These are phyloP conservation scores for Crithidia mellificae DNA, from an alignment of 208 protist species.

Conservation along the genomic window DNA sequence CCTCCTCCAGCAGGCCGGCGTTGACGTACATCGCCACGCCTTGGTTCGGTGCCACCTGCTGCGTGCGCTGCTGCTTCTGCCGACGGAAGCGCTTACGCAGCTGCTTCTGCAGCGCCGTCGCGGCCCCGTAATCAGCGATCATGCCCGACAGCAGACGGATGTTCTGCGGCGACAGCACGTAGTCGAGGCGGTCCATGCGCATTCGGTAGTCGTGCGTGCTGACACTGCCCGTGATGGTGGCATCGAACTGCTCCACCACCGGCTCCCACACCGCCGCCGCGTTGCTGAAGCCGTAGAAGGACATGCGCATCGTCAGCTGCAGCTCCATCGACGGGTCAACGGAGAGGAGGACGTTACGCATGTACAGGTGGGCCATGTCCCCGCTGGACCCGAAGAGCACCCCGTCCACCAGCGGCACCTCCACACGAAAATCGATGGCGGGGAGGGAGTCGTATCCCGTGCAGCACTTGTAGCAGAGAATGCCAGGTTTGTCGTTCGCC, in stretches of 20 bases:
- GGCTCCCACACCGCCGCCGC: constrained; percentile 82
- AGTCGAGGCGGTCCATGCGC: constrained; percentile 64
- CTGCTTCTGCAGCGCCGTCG: constrained; percentile 55
- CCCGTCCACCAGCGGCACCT: constrained; percentile 68
- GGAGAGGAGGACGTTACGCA: constrained; percentile 42
- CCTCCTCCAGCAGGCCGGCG: constrained; percentile 27
- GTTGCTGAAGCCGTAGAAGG: constrained; percentile 75
- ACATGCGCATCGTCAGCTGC: constrained; percentile 44
- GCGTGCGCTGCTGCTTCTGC: constrained; percentile 34
- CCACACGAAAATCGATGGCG: constrained; percentile 59
- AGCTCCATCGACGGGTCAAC: constrained; percentile 59
- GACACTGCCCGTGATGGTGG: constrained; percentile 46
- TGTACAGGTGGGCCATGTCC: constrained; percentile 58
- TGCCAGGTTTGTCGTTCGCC: constrained; percentile 35
- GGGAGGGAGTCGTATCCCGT: constrained; percentile 64
- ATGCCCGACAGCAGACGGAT: constrained; percentile 52
- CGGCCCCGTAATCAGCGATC: constrained; percentile 53
- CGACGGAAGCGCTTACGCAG: constrained; percentile 57
- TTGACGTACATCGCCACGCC: constrained; percentile 38
- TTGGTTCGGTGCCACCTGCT: constrained; percentile 34
- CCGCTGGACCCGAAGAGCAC: constrained; percentile 56
- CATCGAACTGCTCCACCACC: constrained; percentile 70
- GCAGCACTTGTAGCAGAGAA: constrained; percentile 81
- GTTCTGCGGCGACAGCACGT: constrained; percentile 78
- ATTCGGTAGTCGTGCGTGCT: constrained; percentile 61